Conservation (phyloP, 2,329 filamentous ascomycete genomes). For the Apiospora sp. region DNA sequence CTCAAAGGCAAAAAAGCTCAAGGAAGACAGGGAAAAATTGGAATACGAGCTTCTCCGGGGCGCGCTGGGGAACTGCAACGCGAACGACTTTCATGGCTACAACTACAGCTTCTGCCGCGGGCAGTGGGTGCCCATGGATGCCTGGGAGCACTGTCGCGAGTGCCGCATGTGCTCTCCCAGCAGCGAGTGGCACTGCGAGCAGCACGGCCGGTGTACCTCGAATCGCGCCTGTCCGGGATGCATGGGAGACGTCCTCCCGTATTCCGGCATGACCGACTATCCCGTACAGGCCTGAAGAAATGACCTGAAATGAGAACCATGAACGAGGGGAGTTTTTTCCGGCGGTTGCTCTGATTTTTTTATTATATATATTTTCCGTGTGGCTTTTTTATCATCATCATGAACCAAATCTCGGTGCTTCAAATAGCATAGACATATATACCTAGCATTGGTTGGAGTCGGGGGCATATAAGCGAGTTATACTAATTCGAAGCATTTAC, state of each 20-base stretch:
- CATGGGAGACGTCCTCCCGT: constrained; percentile 33
- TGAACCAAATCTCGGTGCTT: constrained; percentile 23
- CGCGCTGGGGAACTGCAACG: constrained; percentile 40
- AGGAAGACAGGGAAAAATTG: constrained; percentile 42
- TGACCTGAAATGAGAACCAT: constrained; percentile 23
- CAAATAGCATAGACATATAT: constrained; percentile 26
- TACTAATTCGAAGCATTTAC: constrained; percentile 22
- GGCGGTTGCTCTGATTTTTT: constrained; percentile 13
- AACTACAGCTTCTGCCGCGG: constrained; percentile 45
- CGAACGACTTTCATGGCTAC: constrained; percentile 42
- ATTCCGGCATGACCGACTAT: constrained; percentile 32
- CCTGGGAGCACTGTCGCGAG: constrained; percentile 43
- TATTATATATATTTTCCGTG: neutral
- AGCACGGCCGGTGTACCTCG: constrained; percentile 42
- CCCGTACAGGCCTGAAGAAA: constrained; percentile 25
- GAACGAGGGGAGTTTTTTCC: constrained; percentile 16
- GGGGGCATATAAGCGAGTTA: constrained; percentile 25
- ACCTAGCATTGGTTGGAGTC: constrained; percentile 26
- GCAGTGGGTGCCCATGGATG: constrained; percentile 40
- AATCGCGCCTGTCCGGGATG: constrained; percentile 41
- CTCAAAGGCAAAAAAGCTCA: constrained; percentile 42
- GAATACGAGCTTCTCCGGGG: constrained; percentile 45
- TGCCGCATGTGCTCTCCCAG: constrained; percentile 41
- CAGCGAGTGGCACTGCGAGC: constrained; percentile 44
- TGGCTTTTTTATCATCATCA: constrained; percentile 1